Conservation (phyloP, 2,329 filamentous ascomycete species). For the Hawksworthiomyces lignivorus region DNA sequence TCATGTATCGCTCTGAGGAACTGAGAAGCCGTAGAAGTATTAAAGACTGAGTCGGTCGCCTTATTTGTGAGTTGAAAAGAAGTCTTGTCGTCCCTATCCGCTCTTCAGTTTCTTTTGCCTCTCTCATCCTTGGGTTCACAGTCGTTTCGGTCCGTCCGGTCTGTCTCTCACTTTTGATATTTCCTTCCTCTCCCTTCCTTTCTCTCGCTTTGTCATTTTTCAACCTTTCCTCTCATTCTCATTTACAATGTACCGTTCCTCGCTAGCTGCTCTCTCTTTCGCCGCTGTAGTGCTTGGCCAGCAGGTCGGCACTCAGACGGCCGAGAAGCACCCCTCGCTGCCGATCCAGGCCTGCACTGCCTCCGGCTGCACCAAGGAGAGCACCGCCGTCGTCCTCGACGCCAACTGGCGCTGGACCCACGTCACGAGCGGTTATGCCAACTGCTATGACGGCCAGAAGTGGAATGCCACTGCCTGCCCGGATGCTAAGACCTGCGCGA, state of each 20-base stretch:
- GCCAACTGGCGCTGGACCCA: slow-evolving; percentile 47
- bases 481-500: slow-evolving; percentile 32
- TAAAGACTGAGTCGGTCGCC: no score
- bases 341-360: slow-evolving; percentile 39
- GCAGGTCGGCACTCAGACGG: slow-evolving; percentile 29
- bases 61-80: no score
- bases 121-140: background rate
- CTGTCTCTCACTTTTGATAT: no score
- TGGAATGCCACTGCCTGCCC: slow-evolving; percentile 28
- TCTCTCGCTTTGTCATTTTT: no score
- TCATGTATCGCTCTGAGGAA: no score
- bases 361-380: slow-evolving; percentile 35
- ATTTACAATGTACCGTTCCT: slow-evolving; percentile 6
- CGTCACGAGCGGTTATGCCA: slow-evolving; percentile 31
- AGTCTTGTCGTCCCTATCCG: no score
- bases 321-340: slow-evolving; percentile 38
- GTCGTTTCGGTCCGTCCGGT: no score
- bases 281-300: slow-evolving; percentile 23
- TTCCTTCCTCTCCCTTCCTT: no score
- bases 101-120: background rate
- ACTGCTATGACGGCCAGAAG: slow-evolving; percentile 38
- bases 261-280: slow-evolving; percentile 17
- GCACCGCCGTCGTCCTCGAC: slow-evolving; percentile 40
- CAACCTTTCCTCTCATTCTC: background rate
- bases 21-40: background rate